Base-by-base conservation (phyloP, 352 stramenopile species). In the Thraustotheca clavata region DNA sequence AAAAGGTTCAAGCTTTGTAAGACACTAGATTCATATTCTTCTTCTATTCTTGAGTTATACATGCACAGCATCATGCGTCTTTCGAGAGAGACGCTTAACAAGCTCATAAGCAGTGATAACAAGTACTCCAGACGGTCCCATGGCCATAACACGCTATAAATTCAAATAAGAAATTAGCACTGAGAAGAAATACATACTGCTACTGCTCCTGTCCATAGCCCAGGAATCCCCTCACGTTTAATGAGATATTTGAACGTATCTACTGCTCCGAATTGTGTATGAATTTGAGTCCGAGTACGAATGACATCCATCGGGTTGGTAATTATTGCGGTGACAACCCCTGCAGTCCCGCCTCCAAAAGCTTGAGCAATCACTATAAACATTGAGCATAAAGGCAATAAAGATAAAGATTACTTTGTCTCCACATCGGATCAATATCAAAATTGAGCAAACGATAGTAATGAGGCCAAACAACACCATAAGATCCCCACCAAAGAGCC, bases 281-380 rank as follows among this genome's bases (percentile, higher is more conserved):
- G 91, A 22, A 92, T 71, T 59, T 95, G 83, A 34, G 82, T 80
- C 62, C 87, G 86, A 35, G 85, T 94, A 50, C 85, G 76, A 31
- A 96, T 83, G 63, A 94, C 90, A 71, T 94, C 85, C 83, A 96
- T 91, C 31, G 87, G 85, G 62, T 96, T 96, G 11, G 87, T 92
- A 27, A 87, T 49, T 27, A 91, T 72, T 50, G 84, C 76, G 0
- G 83, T 91, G 60, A 94, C 77, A 70, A 92, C 76, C 31, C 86
- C 87, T 0, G 87, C 76, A 3, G 72, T 88, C 26, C 79, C 81
- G 11, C 85, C 87, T 41, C 83, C 91, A 36, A 91, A 49, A 39
- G 80, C 83, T 65, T 93, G 83, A 16, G 86, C 83, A 22, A 86
- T 29, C 48, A 93, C 85, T 90, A 26, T 3, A 14, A 22, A 24